Evolutionary conservation across 2,329 filamentous ascomycete species (phyloP), one percentile per base, ranked within the genome.

Genomic region (Sphaerulina vaccinii): DNA sequence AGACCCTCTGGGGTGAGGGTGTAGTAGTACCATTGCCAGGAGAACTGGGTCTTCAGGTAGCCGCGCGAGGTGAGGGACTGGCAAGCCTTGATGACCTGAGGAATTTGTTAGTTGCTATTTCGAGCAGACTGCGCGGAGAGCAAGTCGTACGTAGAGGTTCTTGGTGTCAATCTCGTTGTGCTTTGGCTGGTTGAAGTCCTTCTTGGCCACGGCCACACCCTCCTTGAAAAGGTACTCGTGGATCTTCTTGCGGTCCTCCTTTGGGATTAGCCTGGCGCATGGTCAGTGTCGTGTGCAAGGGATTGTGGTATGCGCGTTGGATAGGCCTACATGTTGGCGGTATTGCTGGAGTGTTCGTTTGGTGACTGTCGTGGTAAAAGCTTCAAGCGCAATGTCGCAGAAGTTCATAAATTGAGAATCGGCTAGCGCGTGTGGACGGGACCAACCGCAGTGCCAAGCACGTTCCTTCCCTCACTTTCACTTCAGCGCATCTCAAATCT

Each of bases 1-100:
- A 99, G 92, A 80, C 93, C 93, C 84, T 97, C 91, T 73, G 91
- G 89, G 76, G 92, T 96, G 79, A 99, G 87, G 79, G 93, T 69
- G 87, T 99, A 99, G 88, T 99, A 99, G 87, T 97, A 96, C 85
- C 91, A 96, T 81, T 96, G 90, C 90, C 90, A 96, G 66, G 90
- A 96, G 88, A 99, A 99, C 79, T 95, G 93, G 70, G 93, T 99
- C 89, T 99, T 99, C 80, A 99, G 85, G 79, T 89, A 97, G 75
- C 92, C 92, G 76, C 93, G 92, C 68, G 91, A 96, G 81, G 86
- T 95, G 73, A 99, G 86, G 63, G 93, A 99, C 83, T 99, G 93
- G 80, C 85, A 87, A 72, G 93, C 93, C 86, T 99, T 99, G 85
- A 99, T 89, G 77, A 97, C 79, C 79, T 82, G 61, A 15, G 33